phyloP scores from a whole-genome alignment of 2,329 filamentous ascomycete genomes.

The Neoarthrinium moseri region DNA sequence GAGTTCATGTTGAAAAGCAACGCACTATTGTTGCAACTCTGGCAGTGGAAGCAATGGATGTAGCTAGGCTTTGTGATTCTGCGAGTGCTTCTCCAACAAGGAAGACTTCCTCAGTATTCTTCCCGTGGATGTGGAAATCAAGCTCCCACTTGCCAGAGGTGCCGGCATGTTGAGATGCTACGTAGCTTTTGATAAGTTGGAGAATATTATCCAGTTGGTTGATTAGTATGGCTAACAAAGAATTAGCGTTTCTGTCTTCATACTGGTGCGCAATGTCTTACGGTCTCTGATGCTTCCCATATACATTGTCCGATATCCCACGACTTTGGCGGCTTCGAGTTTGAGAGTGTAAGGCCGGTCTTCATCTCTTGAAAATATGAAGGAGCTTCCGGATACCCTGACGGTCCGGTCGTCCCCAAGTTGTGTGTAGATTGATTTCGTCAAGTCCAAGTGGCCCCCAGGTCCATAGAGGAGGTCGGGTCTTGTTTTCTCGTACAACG shows the following conservation, averaged over 20 bases:
- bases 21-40: conserved; percentile 35
- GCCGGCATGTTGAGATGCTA: conserved; percentile 16
- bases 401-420: conserved; percentile 35
- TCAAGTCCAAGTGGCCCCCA: conserved; percentile 44
- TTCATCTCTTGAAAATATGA: conserved; percentile 26
- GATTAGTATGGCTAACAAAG: conserved; percentile 38
- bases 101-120: conserved; percentile 40
- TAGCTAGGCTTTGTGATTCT: conserved; percentile 41
- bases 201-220: conserved; percentile 36
- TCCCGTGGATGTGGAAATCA: conserved; percentile 45
- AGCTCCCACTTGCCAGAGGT: conserved; percentile 31
- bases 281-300: conserved; percentile 45
- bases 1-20: conserved; percentile 4
- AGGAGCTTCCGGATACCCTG: conserved; percentile 37
- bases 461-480: conserved; percentile 50
- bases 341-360: conserved; percentile 43
- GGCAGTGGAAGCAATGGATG: conserved; percentile 37
- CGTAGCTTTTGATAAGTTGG: conserved; percentile 27
- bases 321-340: conserved; percentile 41
- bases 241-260: conserved; percentile 1
- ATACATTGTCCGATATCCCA: conserved; percentile 43
- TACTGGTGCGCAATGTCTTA: conserved; percentile 11
- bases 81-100: conserved; percentile 47
- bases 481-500: conserved; percentile 53
- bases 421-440: conserved; percentile 39